Evolutionary conservation across 352 stramenopile genomes (phyloP).

Genomic region (Phytopythium sindhum): DNA sequence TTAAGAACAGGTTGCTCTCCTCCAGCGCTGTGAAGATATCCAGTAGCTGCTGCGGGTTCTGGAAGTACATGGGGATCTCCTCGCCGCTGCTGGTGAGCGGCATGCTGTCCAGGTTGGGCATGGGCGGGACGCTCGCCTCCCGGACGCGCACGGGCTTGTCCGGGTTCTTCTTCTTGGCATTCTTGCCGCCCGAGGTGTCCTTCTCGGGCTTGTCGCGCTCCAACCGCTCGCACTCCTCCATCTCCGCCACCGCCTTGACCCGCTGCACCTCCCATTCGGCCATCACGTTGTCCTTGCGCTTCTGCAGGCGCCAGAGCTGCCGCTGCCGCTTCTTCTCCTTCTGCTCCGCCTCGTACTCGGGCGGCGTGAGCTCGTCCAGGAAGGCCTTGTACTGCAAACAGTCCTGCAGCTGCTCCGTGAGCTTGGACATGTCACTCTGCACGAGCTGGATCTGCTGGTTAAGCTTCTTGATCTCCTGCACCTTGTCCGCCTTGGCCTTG

Average conservation of each 20-base stretch:
- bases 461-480: constrained; percentile 94
- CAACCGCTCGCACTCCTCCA: constrained; percentile 56
- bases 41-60: constrained; percentile 90
- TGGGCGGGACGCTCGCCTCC: constrained; percentile 43
- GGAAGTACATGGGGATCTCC: constrained; percentile 95
- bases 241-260: constrained; percentile 49
- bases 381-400: constrained; percentile 94
- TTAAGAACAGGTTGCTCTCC: constrained; percentile 95
- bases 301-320: constrained; percentile 57
- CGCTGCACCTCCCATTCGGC: constrained; percentile 65
- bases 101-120: constrained; percentile 70
- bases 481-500: constrained; percentile 92
- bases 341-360: constrained; percentile 86
- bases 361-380: constrained; percentile 88
- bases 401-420: constrained; percentile 93
- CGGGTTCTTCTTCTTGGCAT: constrained; percentile 45
- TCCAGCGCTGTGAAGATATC: constrained; percentile 93
- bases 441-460: constrained; percentile 95
- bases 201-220: constrained; percentile 66
- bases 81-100: constrained; percentile 77
- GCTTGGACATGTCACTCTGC: constrained; percentile 93
- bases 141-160: constrained; percentile 47
- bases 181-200: constrained; percentile 29
- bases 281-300: constrained; percentile 68
- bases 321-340: constrained; percentile 62